Evolutionary conservation across 140 eudicot species (phyloP).

Genomic region (Cichorium intybus): DNA sequence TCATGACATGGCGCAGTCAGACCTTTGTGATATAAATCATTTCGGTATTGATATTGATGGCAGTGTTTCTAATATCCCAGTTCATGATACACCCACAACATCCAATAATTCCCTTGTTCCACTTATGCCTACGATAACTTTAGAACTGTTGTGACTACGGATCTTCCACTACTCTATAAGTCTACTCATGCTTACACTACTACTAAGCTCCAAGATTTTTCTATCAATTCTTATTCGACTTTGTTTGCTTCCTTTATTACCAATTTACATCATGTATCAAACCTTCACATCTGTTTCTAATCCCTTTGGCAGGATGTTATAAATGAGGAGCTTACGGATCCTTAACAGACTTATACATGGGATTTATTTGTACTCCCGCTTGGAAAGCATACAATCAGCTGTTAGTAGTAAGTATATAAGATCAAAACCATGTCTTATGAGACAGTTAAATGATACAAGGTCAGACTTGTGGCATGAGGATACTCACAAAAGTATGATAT

Average conservation of each 20-base stretch:
- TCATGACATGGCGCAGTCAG: neutral
- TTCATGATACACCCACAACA: too few species aligned
- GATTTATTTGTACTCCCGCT: too few species aligned
- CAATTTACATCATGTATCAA: too few species aligned
- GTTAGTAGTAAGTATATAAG: too few species aligned
- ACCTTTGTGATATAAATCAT: neutral
- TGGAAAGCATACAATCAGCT: too few species aligned
- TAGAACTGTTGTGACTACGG: neutral
- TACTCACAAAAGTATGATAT: too few species aligned
- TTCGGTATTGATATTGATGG: neutral
- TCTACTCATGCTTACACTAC: neutral
- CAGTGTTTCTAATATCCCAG: neutral
- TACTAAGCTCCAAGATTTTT: neutral
- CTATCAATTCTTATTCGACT: neutral
- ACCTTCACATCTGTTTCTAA: neutral
- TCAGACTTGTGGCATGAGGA: too few species aligned
- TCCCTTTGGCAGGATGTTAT: neutral
- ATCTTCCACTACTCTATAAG: neutral
- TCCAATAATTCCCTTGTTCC: neutral
- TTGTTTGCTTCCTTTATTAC: neutral
- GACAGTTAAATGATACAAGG: too few species aligned
- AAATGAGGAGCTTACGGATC: neutral
- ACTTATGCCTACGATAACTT: too few species aligned
- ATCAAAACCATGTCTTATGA: too few species aligned
- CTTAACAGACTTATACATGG: neutral